phyloP scores from a whole-genome alignment of 345 rosid species.

The Gossypium mustelinum region DNA sequence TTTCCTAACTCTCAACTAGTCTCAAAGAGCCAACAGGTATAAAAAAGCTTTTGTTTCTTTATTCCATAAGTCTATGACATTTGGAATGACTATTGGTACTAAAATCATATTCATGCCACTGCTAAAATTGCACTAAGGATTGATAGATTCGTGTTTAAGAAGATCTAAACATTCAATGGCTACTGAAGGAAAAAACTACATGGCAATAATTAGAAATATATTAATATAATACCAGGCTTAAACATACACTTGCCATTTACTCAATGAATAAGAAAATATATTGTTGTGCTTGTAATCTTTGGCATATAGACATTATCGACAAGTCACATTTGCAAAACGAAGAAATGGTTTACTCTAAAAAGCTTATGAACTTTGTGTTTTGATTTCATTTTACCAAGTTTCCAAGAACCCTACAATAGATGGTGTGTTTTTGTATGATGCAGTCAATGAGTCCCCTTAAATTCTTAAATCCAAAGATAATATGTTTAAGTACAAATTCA shows the following conservation, averaged over 20 bases:
- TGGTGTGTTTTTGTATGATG: too few relatives aligned
- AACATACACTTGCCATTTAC: background rate
- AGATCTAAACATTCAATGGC: background rate
- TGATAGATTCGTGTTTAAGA: background rate
- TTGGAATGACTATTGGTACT: background rate
- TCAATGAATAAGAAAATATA: background rate
- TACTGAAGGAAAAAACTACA: background rate
- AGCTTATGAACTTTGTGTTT: too few relatives aligned
- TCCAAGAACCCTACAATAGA: too few relatives aligned
- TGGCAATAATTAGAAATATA: background rate
- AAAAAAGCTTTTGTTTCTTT: background rate
- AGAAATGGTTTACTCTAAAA: too few relatives aligned
- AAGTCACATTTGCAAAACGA: too few relatives aligned
- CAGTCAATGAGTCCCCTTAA: too few relatives aligned
- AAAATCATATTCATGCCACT: background rate
- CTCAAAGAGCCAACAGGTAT: constrained; percentile 22
- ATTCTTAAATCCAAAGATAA: too few relatives aligned
- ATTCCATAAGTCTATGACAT: background rate
- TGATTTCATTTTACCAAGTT: too few relatives aligned
- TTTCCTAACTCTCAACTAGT: too few relatives aligned
- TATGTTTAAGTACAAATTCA: too few relatives aligned
- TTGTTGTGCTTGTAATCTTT: background rate
- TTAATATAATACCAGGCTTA: background rate
- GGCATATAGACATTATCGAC: background rate
- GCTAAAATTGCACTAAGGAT: background rate